phyloP scores from a whole-genome alignment of 306 rosid genomes.

The Abrus pulchellus region DNA sequence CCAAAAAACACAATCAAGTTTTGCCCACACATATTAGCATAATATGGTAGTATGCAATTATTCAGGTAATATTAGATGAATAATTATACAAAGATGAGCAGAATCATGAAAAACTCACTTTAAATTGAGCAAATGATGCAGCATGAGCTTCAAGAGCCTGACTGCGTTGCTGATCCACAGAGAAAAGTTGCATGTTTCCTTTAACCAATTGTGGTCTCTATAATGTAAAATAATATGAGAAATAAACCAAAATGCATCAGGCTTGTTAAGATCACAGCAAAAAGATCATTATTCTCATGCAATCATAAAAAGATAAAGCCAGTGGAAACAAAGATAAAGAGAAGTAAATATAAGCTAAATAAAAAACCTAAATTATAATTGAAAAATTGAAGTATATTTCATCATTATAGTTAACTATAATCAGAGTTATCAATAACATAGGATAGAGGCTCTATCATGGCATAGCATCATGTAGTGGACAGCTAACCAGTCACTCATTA shows the following conservation, averaged over 20 bases:
- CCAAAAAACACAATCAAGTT: conserved; percentile 37
- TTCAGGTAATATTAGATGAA: conserved; percentile 25
- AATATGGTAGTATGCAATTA: conserved; percentile 11
- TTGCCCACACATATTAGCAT: conserved; percentile 13
- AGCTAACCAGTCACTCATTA: background rate
- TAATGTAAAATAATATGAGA: conserved; percentile 43
- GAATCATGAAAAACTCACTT: conserved; percentile 60
- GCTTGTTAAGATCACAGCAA: conserved; percentile 23
- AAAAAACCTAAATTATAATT: conserved; percentile 29
- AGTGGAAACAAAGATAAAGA: conserved; percentile 24
- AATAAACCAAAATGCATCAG: conserved; percentile 42
- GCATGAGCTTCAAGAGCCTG: conserved; percentile 99
- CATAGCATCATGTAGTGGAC: background rate
- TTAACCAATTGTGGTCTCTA: conserved; percentile 96
- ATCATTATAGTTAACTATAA: conserved; percentile 31
- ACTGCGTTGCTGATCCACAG: conserved; percentile 98
- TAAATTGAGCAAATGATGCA: conserved; percentile 94
- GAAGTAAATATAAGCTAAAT: background rate
- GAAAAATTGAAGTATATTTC: conserved; percentile 32
- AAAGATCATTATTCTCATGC: background rate
- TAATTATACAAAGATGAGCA: conserved; percentile 8
- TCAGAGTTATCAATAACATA: background rate
- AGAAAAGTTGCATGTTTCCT: conserved; percentile 98
- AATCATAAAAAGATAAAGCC: conserved; percentile 14
- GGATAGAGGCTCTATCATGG: background rate